Percentiles rank a stretch among this genome's conserved stretches.
Conservation (phyloP, 1,139 yeast genomes). For the Zygotorulaspora mrakii region DNA sequence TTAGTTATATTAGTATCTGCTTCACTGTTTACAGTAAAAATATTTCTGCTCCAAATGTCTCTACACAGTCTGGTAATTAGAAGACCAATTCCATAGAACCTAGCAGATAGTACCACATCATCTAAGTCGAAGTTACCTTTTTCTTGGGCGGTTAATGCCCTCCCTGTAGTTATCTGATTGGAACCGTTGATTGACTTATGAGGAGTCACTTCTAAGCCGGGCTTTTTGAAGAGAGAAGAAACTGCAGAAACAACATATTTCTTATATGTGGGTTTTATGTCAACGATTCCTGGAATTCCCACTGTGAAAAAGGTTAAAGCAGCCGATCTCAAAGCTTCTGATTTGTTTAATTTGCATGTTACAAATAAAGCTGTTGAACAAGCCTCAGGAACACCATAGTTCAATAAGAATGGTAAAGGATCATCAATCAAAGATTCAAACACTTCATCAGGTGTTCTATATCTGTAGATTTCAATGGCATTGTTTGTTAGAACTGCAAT, state of each 20-base stretch:
- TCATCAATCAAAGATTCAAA: conserved; percentile 61
- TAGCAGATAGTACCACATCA: conserved; percentile 80
- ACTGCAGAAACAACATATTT: conserved; percentile 31
- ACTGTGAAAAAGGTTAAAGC: conserved; percentile 39
- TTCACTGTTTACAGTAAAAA: conserved; percentile 49
- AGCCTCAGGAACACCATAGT: conserved; percentile 69
- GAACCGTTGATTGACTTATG: conserved; percentile 16
- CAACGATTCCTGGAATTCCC: conserved; percentile 38
- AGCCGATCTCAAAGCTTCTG: conserved; percentile 44
- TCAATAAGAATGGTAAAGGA: conserved; percentile 46
- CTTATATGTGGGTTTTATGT: conserved; percentile 36
- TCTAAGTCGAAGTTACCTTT: conserved; percentile 43
- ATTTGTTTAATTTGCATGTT: conserved; percentile 64
- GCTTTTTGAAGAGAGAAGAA: conserved; percentile 28
- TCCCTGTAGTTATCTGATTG: conserved; percentile 10
- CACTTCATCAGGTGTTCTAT: conserved; percentile 72
- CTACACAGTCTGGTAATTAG: conserved; percentile 74
- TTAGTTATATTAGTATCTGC: conserved; percentile 40
- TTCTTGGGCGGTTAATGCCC: conserved; percentile 9
- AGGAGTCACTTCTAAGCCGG: conserved; percentile 27
- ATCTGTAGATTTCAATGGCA: conserved; percentile 70
- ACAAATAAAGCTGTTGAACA: conserved; percentile 81
- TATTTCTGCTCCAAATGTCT: conserved; percentile 70
- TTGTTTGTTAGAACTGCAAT: conserved; percentile 77
- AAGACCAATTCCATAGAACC: conserved; percentile 87